These are phyloP conservation scores for Podosphaera fusca DNA, from an alignment of 2,329 filamentous ascomycete genomes.

Conservation along the genomic window DNA sequence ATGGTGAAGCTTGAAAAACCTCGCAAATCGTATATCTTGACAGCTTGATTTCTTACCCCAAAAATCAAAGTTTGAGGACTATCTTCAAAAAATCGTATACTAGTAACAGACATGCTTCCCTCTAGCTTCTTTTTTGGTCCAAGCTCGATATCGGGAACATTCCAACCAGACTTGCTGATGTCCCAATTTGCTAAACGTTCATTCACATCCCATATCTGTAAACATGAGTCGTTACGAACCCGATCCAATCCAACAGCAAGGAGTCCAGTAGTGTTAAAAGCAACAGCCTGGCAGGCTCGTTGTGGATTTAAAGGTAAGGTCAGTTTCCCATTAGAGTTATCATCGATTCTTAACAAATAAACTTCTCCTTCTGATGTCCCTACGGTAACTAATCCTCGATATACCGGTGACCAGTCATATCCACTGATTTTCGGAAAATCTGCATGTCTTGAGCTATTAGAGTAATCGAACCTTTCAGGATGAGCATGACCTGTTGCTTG, in stretches of 20 bases:
- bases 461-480: conserved; percentile 31
- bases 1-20: conserved; percentile 23
- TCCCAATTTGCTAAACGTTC: conserved; percentile 28
- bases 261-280: conserved; percentile 49
- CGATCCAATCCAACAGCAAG: conserved; percentile 61
- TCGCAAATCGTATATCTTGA: conserved; percentile 58
- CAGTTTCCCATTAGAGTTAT: conserved; percentile 38
- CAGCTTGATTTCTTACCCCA: conserved; percentile 50
- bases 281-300: conserved; percentile 58
- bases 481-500: conserved; percentile 36
- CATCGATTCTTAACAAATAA: conserved; percentile 49
- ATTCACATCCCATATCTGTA: conserved; percentile 65
- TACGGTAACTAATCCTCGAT: conserved; percentile 46
- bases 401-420: conserved; percentile 41
- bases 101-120: conserved; percentile 52
- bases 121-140: conserved; percentile 37
- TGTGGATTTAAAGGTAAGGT: conserved; percentile 52
- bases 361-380: conserved; percentile 56
- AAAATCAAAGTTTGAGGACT: conserved; percentile 53
- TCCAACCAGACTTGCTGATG: conserved; percentile 23
- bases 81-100: conserved; percentile 60
- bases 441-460: conserved; percentile 33
- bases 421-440: conserved; percentile 40
- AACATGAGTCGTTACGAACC: conserved; percentile 58
- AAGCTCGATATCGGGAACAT: conserved; percentile 7